phyloP scores from a whole-genome alignment of 2,329 filamentous ascomycete genomes.

The Calonectria ilicicola region DNA sequence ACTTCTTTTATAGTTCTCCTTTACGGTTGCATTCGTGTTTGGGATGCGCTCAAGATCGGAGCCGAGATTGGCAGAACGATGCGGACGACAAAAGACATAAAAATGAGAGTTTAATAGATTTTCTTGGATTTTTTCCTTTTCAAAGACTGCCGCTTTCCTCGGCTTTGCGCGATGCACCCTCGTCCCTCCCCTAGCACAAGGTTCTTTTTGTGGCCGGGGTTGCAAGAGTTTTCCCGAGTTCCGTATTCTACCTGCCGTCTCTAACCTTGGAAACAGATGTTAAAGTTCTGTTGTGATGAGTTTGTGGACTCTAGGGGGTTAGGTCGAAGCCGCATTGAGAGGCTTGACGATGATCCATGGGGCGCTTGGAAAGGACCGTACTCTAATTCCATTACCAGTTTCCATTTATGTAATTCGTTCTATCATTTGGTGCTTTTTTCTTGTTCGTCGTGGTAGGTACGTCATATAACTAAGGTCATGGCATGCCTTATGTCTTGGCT shows the following conservation, averaged over 20 bases:
- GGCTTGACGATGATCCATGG: neutral
- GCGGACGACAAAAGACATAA: constrained; percentile 37
- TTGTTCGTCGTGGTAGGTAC: neutral
- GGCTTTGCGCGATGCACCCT: neutral
- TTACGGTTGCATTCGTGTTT: constrained; percentile 12
- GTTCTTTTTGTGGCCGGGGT: neutral
- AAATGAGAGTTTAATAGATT: constrained; percentile 42
- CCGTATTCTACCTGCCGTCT: neutral
- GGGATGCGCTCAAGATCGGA: constrained; percentile 15
- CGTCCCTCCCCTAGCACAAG: neutral
- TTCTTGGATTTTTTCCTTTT: constrained; percentile 30
- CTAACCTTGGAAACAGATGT: neutral
- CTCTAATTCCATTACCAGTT: neutral
- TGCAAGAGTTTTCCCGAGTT: neutral
- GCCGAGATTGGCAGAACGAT: constrained; percentile 30
- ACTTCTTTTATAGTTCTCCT: constrained; percentile 17
- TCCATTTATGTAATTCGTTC: neutral
- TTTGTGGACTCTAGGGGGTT: neutral
- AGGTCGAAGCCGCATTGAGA: neutral
- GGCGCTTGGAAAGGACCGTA: neutral
- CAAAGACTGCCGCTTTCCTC: neutral
- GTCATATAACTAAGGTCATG: neutral
- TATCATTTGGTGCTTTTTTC: neutral
- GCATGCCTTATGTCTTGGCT: no score
- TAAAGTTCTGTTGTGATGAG: neutral